Base-by-base conservation (phyloP, 495 filamentous ascomycete species). In the Viridothelium virens region DNA sequence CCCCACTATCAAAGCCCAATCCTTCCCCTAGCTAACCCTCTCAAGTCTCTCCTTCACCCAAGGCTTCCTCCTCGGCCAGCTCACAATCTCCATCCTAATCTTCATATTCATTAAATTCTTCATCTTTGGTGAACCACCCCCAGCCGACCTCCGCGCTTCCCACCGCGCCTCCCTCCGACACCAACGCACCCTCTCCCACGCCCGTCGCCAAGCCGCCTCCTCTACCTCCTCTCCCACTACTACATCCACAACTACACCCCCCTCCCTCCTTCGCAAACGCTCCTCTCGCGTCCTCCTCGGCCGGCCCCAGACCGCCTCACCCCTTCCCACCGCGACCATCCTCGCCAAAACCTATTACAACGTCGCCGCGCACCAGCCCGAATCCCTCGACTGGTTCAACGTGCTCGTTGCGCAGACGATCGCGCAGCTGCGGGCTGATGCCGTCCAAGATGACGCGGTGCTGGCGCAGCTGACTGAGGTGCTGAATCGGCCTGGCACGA, bases 381-480 rank as follows among this genome's bases (percentile, higher is more conserved):
- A 98, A 77, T 91, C 88, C n/a, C 79, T 98, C 69, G 94, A 98
- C 74, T 98, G 94, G 94, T 97, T 98, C 82, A 98, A 98, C 76
- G 94, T 98, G 34, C 82, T 98, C 65, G 87, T 97, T 64, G 95
- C 94, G 6, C 94, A 98, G 79, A 95, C 95, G 0, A 92, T 98
- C 63, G 93, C 95, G 2, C 95, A 97, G 73, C 92, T 97, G 73
- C 84, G 94, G 62, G 86, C 87, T 67, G 95, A 97, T 71, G 94
- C 94, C 34, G 83, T 89, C 37, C 85, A 91, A 63, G 92, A 96
- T 72, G 90, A 91, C 71, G 95, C 94, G 6, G 92, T 98, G 33
- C 84, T 98, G n/a, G 88, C 84, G n/a, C 92, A 87, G n/a, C 80
- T 98, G n/a, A 94, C 86, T 9, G 87, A 86, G 41, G 84, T 91